Base-by-base conservation (phyloP, 2,329 filamentous ascomycete genomes). In the Microdochium paspali region DNA sequence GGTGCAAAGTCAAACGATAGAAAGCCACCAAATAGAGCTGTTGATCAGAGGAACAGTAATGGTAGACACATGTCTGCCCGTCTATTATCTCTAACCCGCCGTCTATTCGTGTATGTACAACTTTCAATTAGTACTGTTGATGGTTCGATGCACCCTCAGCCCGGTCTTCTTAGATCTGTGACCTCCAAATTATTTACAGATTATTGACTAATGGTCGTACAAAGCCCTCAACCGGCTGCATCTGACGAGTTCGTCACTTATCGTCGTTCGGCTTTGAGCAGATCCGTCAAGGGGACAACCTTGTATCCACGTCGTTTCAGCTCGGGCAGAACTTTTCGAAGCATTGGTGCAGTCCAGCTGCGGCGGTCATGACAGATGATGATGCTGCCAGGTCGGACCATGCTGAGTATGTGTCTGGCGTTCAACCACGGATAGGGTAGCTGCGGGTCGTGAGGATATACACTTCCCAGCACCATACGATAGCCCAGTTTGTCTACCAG, bases 371-470 rank as follows among this genome's bases (percentile, higher is more conserved):
- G 90, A 60, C 88, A 90, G 46, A 95, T 84, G 51, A 95, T 82
- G 49, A 95, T 84, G 24, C 79, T 83, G 0, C 90, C 90, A 0
- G 85, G 82, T 44, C 78, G 71, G 30, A 85, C 71, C 84, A 90
- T 89, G 66, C 86, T 89, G 55, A 95, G 64, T 3, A 95, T 79
- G 68, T 95, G 89, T 54, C 71, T 73, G 7, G 87, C 84, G 65
- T 95, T 95, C 46, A 90, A 55, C 53, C 71, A 68, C 54, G 79
- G 75, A 58, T 77, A 83, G 10, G 72, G 71, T 49, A 95, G 84
- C 71, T 94, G 89, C n/a, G 90, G 82, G 67, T 95, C 90, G 67
- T 95, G 89, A 4, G 90, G 90, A 66, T 94, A 95, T 35, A 95
- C 82, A 63, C 82, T 83, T 2, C 90, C 90, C 32, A 95, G 68